These are phyloP conservation scores for Pythium volutum DNA, from an alignment of 352 stramenopile genomes.

Conservation along the genomic window DNA sequence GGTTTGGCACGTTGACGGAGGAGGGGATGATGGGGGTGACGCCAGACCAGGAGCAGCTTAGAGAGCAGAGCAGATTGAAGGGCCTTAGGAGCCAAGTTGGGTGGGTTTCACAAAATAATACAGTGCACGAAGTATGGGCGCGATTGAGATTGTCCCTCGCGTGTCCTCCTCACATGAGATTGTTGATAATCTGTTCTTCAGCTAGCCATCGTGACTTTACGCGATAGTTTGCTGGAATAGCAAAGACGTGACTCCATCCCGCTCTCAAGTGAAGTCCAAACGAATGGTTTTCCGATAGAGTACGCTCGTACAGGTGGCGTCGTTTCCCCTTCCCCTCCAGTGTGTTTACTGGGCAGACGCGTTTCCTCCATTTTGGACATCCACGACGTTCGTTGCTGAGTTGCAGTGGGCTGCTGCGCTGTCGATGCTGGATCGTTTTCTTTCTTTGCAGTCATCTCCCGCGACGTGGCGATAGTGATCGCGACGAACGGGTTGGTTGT, in stretches of 20 bases:
- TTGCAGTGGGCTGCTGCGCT: too few species aligned
- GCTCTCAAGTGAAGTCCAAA: too few species aligned
- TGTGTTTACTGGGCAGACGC: not conserved
- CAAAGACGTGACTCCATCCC: not conserved
- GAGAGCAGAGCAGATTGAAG: not conserved
- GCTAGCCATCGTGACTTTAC: too few species aligned
- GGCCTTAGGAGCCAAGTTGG: too few species aligned
- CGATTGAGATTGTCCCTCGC: too few species aligned
- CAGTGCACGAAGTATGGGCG: too few species aligned
- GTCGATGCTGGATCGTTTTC: constrained; percentile 22
- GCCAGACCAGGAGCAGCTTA: not conserved
- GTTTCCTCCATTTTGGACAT: not conserved
- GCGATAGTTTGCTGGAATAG: too few species aligned
- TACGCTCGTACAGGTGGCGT: not conserved
- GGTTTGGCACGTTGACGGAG: not conserved
- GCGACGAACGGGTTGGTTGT: constrained; percentile 11
- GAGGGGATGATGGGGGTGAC: not conserved
- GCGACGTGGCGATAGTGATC: constrained; percentile 8
- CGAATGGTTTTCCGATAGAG: too few species aligned
- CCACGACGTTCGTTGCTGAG: constrained; percentile 1
- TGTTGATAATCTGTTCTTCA: too few species aligned
- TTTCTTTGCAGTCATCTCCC: not conserved
- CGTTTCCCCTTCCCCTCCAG: constrained; percentile 8
- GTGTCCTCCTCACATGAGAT: too few species aligned
- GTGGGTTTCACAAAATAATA: too few species aligned